Percentiles rank a stretch among this genome's conserved stretches.
These are phyloP conservation scores for Trichoderma sp. DNA, from an alignment of 2,329 filamentous ascomycete genomes.

Conservation along the genomic window DNA sequence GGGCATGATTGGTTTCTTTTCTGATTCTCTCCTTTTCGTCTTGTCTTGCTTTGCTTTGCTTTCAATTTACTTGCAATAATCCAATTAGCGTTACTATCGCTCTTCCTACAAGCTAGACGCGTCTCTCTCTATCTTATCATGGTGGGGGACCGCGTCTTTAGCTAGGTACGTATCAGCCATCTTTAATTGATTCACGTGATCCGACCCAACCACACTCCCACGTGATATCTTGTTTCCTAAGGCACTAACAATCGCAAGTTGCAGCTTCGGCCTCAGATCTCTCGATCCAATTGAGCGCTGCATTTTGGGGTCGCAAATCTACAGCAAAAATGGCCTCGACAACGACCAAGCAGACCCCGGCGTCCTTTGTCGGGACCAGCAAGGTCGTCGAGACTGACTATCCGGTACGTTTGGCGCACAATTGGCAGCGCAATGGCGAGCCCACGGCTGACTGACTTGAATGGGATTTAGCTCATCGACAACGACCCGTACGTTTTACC, in stretches of 20 bases:
- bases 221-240: slow-evolving; percentile 34
- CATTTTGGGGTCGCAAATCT: slow-evolving; percentile 27
- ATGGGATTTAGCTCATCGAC: slow-evolving; percentile 79
- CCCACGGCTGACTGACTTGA: slow-evolving; percentile 23
- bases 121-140: slow-evolving; percentile 8
- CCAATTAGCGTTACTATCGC: no score
- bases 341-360: slow-evolving; percentile 37
- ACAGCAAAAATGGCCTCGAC: slow-evolving; percentile 39
- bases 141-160: slow-evolving; percentile 20
- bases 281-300: slow-evolving; percentile 29
- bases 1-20: slow-evolving; percentile 23
- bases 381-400: slow-evolving; percentile 81
- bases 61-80: background rate
- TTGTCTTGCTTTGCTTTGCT: background rate
- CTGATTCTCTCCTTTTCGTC: background rate
- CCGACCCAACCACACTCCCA: slow-evolving; percentile 18
- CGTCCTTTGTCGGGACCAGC: slow-evolving; percentile 47
- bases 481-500: slow-evolving; percentile 77
- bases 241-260: slow-evolving; percentile 28
- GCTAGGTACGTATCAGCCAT: background rate
- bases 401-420: slow-evolving; percentile 62
- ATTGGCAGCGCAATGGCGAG: slow-evolving; percentile 22
- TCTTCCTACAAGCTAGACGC: slow-evolving; percentile 17
- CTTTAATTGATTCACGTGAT: slow-evolving; percentile 19
- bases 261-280: slow-evolving; percentile 30